Base-by-base conservation (phyloP, 2,329 filamentous ascomycete species). In the Alternaria burnsii region DNA sequence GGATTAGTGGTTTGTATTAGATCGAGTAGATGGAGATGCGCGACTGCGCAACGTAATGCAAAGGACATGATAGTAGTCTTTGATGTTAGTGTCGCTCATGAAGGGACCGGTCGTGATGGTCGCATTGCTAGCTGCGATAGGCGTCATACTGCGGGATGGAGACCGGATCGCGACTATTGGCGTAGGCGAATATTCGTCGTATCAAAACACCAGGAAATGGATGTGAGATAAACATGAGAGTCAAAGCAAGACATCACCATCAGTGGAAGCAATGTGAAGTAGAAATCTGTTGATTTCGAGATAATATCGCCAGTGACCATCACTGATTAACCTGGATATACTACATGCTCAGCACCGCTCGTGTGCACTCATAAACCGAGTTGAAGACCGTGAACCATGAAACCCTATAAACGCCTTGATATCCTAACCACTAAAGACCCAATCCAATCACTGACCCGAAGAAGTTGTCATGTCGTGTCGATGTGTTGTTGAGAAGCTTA, bases 251-350 rank as follows among this genome's bases (percentile, higher is more conserved):
- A 14, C 34, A 42, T 63, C 62, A 66, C 61, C 43, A 32, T 26
- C 16, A 32, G 14, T 24, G 10, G 9, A 14, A 51, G 18, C 20
- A 6, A 10, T 43, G 55, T 73, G 62, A 74, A 71, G 55, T 67
- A 60, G 65, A 65, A 75, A 71, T 69, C 66, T 66, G 71, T 72
- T 62, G 72, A 77, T 75, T 75, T 58, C 62, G 50, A 70, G 63
- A 61, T 38, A 68, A 70, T 71, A 76, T 76, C 72, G 68, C 68
- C 73, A 74, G 70, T 74, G 73, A 72, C 60, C 48, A 44, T 70
- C 73, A 76, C 72, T 74, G 75, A 75, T 74, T 72, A 74, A 32
- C 54, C 58, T 69, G 74, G 72, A 74, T 77, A 78, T 77, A 77
- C 72, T 77, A 76, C 76, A 77, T 73, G 66, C 72, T 70, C 71